A percentile compares a stretch with the other conserved stretches of the same genome.
Conservation (phyloP, 495 filamentous ascomycete genomes). For the Choiromyces venosus region DNA sequence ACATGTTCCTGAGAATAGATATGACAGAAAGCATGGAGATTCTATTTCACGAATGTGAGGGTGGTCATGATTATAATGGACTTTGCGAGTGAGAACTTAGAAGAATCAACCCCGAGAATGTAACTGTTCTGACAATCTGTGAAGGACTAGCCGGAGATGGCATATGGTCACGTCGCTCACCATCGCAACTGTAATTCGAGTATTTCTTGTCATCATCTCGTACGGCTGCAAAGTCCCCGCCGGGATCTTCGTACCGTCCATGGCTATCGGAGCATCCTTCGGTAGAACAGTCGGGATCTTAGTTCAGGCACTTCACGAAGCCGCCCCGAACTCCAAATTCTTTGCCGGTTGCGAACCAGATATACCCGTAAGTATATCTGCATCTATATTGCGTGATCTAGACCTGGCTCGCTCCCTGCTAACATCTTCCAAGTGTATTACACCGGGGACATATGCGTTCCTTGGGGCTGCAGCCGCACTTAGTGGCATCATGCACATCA, state of each 20-base stretch:
- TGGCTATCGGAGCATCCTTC: slow-evolving; percentile 94
- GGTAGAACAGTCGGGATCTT: slow-evolving; percentile 90
- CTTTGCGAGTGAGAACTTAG: slow-evolving; percentile 62
- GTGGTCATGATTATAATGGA: slow-evolving; percentile 81
- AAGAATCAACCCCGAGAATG: slow-evolving; percentile 40
- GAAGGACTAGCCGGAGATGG: slow-evolving; percentile 54
- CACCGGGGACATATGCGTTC: slow-evolving; percentile 93
- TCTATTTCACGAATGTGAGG: slow-evolving; percentile 90
- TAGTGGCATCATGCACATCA: slow-evolving; percentile 98
- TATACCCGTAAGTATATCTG: slow-evolving; percentile 50
- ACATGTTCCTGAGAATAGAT: slow-evolving; percentile 91
- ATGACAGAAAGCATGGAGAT: slow-evolving; percentile 99
- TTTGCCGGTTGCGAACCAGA: slow-evolving; percentile 85
- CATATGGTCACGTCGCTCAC: slow-evolving; percentile 72
- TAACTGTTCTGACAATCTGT: slow-evolving; percentile 10
- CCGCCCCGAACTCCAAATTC: slow-evolving; percentile 72
- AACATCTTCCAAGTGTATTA: slow-evolving; percentile 59
- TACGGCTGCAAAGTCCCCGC: slow-evolving; percentile 98
- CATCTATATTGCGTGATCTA: background rate
- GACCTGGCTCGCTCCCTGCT: background rate
- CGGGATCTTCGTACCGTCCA: slow-evolving; percentile 95
- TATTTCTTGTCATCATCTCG: slow-evolving; percentile 86
- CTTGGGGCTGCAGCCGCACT: slow-evolving; percentile 88
- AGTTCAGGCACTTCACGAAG: slow-evolving; percentile 82
- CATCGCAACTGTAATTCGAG: slow-evolving; percentile 73